Evolutionary conservation across 2,329 filamentous ascomycete genomes (phyloP), one percentile per base, ranked within the genome.

Genomic region (Hansfordia pulvinata): DNA sequence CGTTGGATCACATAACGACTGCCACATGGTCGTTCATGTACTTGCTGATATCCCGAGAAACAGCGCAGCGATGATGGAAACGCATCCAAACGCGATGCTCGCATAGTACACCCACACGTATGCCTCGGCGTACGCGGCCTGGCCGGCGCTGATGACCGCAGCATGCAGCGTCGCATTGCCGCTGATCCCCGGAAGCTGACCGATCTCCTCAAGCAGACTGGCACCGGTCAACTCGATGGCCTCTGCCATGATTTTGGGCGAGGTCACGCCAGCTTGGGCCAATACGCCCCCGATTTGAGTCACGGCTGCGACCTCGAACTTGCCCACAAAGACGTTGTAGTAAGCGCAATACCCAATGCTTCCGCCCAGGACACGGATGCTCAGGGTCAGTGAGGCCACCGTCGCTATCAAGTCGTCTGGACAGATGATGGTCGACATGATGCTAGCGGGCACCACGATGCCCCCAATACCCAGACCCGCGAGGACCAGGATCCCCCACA

Each of bases 321-420:
- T 59, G 28, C 52, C 42, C 29, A 58, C 42, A 32, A 66, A 63
- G n/a, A 69, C 53, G 36, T 69, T 68, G 50, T 59, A 75, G 40
- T 59, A 61, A 24, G 65, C 54, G n/a, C 62, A 61, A 43, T 73
- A 77, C 17, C 70, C 75, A 32, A 80, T 65, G 9, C 66, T 62
- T 17, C 75, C 75, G 23, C 76, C 76, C 19, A 80, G 62, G 29
- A 77, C 71, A 18, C 76, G 71, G 36, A 81, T 69, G 12, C 72
- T 65, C 19, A 81, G 62, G 0, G 76, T 80, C 12, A 82, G 54
- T 4, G 76, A 72, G 1, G 74, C 68, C 23, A 79, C 62, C 2
- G 76, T 80, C 6, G 72, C 76, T 34, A 82, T 80, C 5, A 80
- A 57, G 28, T 80, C 74, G 40, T 75, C 69, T 0, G 76, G 74